Conservation (phyloP, 2,329 filamentous ascomycete genomes). For the Colletotrichum graminicola region DNA sequence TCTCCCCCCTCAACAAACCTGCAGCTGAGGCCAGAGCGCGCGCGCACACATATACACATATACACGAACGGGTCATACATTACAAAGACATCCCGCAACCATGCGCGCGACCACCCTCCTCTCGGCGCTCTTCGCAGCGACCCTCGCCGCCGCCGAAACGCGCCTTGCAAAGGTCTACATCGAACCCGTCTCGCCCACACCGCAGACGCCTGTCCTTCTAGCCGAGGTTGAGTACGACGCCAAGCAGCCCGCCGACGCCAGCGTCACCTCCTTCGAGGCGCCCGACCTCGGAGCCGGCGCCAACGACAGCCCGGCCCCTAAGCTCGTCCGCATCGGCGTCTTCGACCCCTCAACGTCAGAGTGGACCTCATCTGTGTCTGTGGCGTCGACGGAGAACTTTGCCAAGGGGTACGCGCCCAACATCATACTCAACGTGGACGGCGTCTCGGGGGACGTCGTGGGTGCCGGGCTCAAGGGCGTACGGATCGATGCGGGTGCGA, state of each 20-base stretch:
- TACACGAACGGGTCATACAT: neutral
- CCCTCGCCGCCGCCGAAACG: constrained; percentile 55
- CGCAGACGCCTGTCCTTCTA: constrained; percentile 57
- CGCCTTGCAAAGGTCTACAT: constrained; percentile 66
- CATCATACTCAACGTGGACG: constrained; percentile 65
- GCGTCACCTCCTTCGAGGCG: constrained; percentile 67
- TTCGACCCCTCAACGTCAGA: constrained; percentile 61
- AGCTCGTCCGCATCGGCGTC: constrained; percentile 69
- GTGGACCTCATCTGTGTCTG: constrained; percentile 69
- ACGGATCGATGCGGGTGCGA: constrained; percentile 72
- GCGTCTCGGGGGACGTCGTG: constrained; percentile 56
- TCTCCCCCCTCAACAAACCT: neutral
- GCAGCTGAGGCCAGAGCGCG: constrained; percentile 12
- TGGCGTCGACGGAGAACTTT: constrained; percentile 69
- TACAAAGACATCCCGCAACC: constrained; percentile 13
- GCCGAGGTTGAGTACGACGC: constrained; percentile 69
- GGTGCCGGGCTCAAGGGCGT: constrained; percentile 68
- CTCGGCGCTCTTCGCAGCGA: constrained; percentile 57
- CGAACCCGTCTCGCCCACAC: constrained; percentile 59
- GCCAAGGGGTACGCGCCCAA: constrained; percentile 71
- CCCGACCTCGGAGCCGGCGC: constrained; percentile 62
- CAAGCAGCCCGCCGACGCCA: constrained; percentile 56
- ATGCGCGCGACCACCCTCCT: constrained; percentile 60
- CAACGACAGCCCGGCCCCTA: constrained; percentile 44
- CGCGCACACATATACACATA: neutral